These are phyloP conservation scores for Chenopodium formosanum DNA, from an alignment of 148 eudicot species.

Conservation along the genomic window DNA sequence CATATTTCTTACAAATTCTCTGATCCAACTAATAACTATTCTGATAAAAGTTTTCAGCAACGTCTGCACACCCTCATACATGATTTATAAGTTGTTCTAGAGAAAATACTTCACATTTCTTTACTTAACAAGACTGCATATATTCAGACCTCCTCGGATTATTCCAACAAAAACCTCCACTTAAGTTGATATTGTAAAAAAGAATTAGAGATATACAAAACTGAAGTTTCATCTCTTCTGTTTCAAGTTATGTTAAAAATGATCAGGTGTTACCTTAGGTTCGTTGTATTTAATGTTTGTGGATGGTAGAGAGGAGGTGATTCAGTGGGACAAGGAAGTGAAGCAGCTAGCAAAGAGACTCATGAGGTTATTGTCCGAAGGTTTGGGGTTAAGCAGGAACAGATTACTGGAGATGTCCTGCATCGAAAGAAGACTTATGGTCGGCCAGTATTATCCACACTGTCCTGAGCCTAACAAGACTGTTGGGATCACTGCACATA, in stretches of 20 bases:
- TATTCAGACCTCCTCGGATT: too few relatives aligned
- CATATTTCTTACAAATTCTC: background rate
- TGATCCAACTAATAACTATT: background rate
- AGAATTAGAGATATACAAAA: background rate
- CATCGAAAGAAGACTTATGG: constrained; percentile 14
- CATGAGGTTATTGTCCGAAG: constrained; percentile 34
- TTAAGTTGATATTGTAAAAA: too few relatives aligned
- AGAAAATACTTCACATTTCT: background rate
- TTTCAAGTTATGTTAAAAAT: background rate
- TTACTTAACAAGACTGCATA: too few relatives aligned
- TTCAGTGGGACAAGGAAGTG: constrained; percentile 38
- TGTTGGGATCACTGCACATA: constrained; percentile 33
- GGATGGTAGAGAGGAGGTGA: constrained; percentile 25
- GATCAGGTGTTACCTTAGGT: background rate
- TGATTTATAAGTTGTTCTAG: background rate
- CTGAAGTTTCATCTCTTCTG: background rate
- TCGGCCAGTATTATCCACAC: constrained; percentile 33
- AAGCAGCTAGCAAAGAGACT: constrained; percentile 31
- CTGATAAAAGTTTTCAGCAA: too few relatives aligned
- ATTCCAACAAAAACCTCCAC: background rate
- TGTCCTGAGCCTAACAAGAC: constrained; percentile 46
- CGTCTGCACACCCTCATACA: background rate
- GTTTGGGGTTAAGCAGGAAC: constrained; percentile 27
- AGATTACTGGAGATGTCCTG: constrained; percentile 25
- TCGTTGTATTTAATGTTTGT: background rate